Evolutionary conservation across 257 asterid species (phyloP).

Genomic region (Ilex aquifolium): DNA sequence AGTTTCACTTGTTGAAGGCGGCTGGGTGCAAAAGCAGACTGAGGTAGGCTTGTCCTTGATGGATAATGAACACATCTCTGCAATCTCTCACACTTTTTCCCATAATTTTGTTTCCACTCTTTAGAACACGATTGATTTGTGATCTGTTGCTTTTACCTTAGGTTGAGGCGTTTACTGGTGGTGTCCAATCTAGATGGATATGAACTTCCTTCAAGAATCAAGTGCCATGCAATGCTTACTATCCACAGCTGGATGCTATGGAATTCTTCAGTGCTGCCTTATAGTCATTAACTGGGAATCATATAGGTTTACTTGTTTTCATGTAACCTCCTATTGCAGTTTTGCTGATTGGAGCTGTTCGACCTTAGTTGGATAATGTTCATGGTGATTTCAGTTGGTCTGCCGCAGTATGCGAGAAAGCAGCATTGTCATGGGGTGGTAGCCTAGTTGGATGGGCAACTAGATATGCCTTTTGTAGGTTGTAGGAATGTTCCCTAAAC

Average conservation of each 20-base stretch:
- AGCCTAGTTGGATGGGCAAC: constrained; percentile 57
- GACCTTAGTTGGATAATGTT: constrained; percentile 53
- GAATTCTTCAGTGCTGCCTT: constrained; percentile 46
- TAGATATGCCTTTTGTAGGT: constrained; percentile 45
- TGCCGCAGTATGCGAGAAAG: constrained; percentile 53
- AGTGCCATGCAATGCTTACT: constrained; percentile 39
- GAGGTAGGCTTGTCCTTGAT: constrained; percentile 59
- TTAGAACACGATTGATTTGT: constrained; percentile 37
- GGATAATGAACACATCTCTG: constrained; percentile 45
- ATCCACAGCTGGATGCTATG: constrained; percentile 50
- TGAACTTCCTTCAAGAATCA: constrained; percentile 30
- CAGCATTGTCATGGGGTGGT: constrained; percentile 59
- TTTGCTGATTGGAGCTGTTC: constrained; percentile 67
- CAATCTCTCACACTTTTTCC: constrained; percentile 28
- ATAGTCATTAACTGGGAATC: constrained; percentile 39
- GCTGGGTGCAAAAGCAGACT: constrained; percentile 27
- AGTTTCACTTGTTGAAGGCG: constrained; percentile 32
- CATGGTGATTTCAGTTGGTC: constrained; percentile 64
- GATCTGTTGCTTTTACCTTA: constrained; percentile 48
- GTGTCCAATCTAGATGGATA: constrained; percentile 51
- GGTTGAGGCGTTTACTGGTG: constrained; percentile 47
- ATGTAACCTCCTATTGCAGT: constrained; percentile 41
- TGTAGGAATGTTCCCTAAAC: constrained; percentile 48
- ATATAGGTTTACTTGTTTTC: constrained; percentile 49
- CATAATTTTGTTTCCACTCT: constrained; percentile 22